Base-by-base conservation (phyloP, 306 rosid species). In the Macrotyloma uniflorum region DNA sequence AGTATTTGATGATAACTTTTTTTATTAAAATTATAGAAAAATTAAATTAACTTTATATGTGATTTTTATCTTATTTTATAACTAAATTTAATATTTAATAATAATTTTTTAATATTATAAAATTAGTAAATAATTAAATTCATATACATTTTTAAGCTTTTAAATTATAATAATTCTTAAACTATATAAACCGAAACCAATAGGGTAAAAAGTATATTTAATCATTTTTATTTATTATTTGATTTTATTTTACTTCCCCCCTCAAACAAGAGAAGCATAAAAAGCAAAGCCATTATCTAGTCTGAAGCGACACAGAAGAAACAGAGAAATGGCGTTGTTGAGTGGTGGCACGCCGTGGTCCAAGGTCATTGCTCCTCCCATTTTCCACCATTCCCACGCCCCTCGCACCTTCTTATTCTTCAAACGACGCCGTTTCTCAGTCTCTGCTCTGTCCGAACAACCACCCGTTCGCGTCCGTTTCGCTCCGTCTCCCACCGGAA, bases 401-500 rank as follows among this genome's bases (percentile, higher is more conserved):
- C 33, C 80, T 20, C 63, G 54, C 22, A 14, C 66, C 70, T 5
- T 74, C 75, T 57, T 68, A 58, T 53, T 85, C 14, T 59, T 59
- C 67, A 8, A 2, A 59, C 67, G 70, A 46, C 67, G 90, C n/a
- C 65, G 67, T 72, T 91, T 93, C 26, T 86, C 98, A 15, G 88
- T 91, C 64, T 82, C 89, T 18, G 97, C 92, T 7, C 49, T 69
- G 67, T 78, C 86, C 0, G 67, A 59, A 7, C 69, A 70, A 10
- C 67, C 68, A 3, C 90, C 71, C 47, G 93, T 95, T 50, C 96
- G 99, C 13, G 99, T 95, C 42, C 97, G 98, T 26, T 93, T 95
- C 72, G 99, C 97, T 49, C 99, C 99, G 59, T 95, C 99, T 57
- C 98, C 99, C 0, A 93, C 98, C 2, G 98, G 99, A 45, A 95